Base-by-base conservation (phyloP, 148 eudicot genomes). In the Cornus suecica region DNA sequence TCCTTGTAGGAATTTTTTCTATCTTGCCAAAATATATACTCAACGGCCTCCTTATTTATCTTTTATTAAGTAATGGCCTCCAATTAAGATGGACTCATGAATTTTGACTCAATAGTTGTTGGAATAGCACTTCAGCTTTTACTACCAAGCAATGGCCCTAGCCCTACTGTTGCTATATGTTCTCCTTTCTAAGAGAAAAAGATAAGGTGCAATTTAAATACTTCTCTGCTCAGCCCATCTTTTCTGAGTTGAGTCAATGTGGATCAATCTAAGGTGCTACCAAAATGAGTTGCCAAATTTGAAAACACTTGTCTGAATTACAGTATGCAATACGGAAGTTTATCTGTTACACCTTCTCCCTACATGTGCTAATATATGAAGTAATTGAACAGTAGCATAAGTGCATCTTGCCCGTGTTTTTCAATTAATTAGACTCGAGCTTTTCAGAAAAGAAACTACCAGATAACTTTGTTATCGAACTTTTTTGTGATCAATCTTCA, bases 401-500 rank as follows among this genome's bases (percentile, higher is more conserved):
- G 8, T 58, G 20, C 3, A 48, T 48, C 15, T 16, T 48, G 62
- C n/a, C 62, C 62, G n/a, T 20, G 9, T 58, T 58, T 3, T 58
- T 58, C 24, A 58, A 58, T 24, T 58, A 52, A 52, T 22, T 58
- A 25, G 6, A 58, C 22, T 14, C 24, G 25, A 18, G 20, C 62
- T 3, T 2, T 58, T 58, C 2, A n/a, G 62, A 18, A 63, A 64
- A 25, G 68, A 27, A 54, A 41, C 23, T 72, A 25, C 66, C 27
- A 26, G 32, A 69, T 31, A 41, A 9, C 31, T 23, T 67, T 42
- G 29, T 30, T 63, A n/a, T 16, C 31, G 8, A 65, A 48, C 16
- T 29, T 65, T 74, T 28, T 51, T 64, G 65, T 71, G 70, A 71
- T 65, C 16, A 42, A 70, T 77, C 67, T 74, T 76, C 85, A 96